Percentiles rank a stretch among this genome's conserved stretches.
Conservation (phyloP, 2,329 filamentous ascomycete species). For the Colletotrichum spaethianum region DNA sequence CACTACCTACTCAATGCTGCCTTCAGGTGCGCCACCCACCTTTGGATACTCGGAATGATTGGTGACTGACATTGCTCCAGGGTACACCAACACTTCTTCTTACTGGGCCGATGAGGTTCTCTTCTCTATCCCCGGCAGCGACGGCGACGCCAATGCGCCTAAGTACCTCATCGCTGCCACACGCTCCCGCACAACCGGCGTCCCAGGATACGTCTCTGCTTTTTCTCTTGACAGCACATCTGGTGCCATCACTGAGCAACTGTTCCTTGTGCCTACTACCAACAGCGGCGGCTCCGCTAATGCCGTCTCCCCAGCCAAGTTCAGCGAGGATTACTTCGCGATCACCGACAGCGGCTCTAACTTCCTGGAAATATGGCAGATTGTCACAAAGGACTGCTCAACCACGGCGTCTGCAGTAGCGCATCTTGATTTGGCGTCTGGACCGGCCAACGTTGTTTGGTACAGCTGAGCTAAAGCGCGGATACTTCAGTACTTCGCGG, state of each 20-base stretch:
- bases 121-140: slow-evolving; percentile 28
- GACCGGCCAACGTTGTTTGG: slow-evolving; percentile 31
- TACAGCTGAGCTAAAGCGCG: slow-evolving; percentile 13
- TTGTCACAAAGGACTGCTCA: slow-evolving; percentile 39
- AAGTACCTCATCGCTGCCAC: slow-evolving; percentile 33
- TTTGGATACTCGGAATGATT: no score
- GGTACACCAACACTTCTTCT: slow-evolving; percentile 28
- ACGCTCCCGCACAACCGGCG: slow-evolving; percentile 35
- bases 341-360: slow-evolving; percentile 53
- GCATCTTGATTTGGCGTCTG: slow-evolving; percentile 15
- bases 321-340: slow-evolving; percentile 50
- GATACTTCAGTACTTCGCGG: no score
- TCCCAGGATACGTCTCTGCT: slow-evolving; percentile 52
- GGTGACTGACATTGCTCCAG: background rate
- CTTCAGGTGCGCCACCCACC: slow-evolving; percentile 15
- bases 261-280: slow-evolving; percentile 49
- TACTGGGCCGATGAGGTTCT: slow-evolving; percentile 33
- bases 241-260: slow-evolving; percentile 48
- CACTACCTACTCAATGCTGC: slow-evolving; percentile 40
- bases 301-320: slow-evolving; percentile 49
- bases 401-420: slow-evolving; percentile 21
- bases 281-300: slow-evolving; percentile 54
- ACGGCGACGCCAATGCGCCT: slow-evolving; percentile 4
- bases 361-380: slow-evolving; percentile 54
- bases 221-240: slow-evolving; percentile 46